Evolutionary conservation across 352 stramenopile species (phyloP).

Genomic region (Globisporangium canariense): DNA sequence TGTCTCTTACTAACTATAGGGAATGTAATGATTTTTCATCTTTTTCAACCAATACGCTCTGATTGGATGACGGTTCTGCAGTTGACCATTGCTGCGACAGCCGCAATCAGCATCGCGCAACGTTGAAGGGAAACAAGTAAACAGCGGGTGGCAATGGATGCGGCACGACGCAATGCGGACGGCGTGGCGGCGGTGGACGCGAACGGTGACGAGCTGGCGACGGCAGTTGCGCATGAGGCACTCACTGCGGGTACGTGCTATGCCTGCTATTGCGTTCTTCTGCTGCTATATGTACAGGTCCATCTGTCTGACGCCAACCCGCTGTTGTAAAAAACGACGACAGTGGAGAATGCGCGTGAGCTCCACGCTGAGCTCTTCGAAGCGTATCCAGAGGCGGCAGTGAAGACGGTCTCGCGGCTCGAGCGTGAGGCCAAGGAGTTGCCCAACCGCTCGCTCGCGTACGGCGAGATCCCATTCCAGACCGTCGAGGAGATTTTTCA

Average conservation of each 20-base stretch:
- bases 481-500: constrained; percentile 58
- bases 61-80: no score
- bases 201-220: constrained; percentile 15
- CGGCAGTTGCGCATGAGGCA: constrained; percentile 23
- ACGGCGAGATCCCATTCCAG: constrained; percentile 61
- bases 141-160: background rate
- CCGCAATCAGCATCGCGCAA: background rate
- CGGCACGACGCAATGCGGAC: background rate
- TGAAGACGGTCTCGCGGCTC: constrained; percentile 55
- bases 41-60: background rate
- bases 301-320: no score
- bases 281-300: background rate
- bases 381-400: constrained; percentile 39
- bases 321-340: background rate
- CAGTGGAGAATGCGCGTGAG: constrained; percentile 40
- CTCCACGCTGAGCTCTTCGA: constrained; percentile 52
- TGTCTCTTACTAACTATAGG: background rate
- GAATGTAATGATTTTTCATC: no score
- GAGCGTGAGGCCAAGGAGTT: constrained; percentile 67
- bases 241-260: constrained; percentile 23
- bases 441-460: constrained; percentile 58
- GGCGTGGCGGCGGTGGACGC: constrained; percentile 4
- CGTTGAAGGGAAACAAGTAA: background rate
- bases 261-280: background rate
- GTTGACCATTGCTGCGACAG: background rate